A percentile compares a stretch with the other conserved stretches of the same genome.
These are phyloP conservation scores for Hordeum pubiflorum DNA, from an alignment of 202 grass and related monocot genomes.

Conservation along the genomic window DNA sequence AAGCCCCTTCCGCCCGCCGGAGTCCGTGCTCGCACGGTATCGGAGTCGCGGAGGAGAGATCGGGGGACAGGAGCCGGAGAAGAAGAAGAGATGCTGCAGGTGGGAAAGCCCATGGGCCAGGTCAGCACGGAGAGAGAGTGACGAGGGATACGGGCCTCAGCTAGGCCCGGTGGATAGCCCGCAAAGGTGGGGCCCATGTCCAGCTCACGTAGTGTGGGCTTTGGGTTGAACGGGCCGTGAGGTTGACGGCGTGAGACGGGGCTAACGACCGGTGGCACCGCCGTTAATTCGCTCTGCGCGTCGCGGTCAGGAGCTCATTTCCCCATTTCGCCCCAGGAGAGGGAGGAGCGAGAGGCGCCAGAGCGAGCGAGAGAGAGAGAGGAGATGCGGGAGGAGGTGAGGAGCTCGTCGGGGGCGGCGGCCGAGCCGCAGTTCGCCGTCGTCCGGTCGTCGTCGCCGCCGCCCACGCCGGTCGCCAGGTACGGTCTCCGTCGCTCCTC, in stretches of 20 bases:
- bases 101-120: background rate
- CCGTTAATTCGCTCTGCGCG: conserved; percentile 2
- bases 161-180: rapidly evolving
- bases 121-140: background rate
- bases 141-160: background rate
- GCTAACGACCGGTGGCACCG: conserved; percentile 6
- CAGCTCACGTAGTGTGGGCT: background rate
- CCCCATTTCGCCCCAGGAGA: conserved; percentile 4
- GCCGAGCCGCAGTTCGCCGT: conserved; percentile 42
- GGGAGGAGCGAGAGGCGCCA: conserved; percentile 17
- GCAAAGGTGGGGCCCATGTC: rapidly evolving
- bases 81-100: background rate
- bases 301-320: conserved; percentile 13
- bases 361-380: background rate
- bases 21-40: background rate
- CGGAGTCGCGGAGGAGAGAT: background rate
- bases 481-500: background rate
- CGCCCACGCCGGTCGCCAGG: conserved; percentile 78
- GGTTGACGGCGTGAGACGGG: conserved; percentile 30
- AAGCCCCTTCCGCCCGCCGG: conserved; percentile 12
- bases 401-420: conserved; percentile 65
- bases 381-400: conserved; percentile 85
- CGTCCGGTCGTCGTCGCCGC: conserved; percentile 58
- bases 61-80: background rate
- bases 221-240: background rate